phyloP scores from a whole-genome alignment of 2,329 filamentous ascomycete species.

The Apiospora pterosperma region DNA sequence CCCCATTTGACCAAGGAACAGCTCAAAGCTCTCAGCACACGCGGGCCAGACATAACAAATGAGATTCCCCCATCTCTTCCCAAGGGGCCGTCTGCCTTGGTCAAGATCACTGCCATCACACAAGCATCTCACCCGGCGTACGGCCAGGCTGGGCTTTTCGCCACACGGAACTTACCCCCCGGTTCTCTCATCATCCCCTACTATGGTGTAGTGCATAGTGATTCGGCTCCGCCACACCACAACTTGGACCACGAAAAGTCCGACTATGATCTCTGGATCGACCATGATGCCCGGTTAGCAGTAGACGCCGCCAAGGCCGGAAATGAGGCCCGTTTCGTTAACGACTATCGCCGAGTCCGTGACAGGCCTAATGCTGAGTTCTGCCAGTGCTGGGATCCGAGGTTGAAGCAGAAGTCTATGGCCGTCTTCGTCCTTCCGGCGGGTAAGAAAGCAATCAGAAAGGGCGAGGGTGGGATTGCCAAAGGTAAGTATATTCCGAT shows the following conservation, averaged over 20 bases:
- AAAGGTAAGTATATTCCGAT: constrained; percentile 19
- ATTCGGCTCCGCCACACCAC: constrained; percentile 20
- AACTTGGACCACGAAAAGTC: constrained; percentile 36
- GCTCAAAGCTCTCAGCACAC: constrained; percentile 33
- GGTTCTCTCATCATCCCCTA: constrained; percentile 60
- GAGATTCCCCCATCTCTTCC: constrained; percentile 33
- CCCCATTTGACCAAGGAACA: constrained; percentile 41
- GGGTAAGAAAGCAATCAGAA: constrained; percentile 33
- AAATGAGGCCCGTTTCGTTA: constrained; percentile 65
- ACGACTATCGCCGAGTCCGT: constrained; percentile 61
- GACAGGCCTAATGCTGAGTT: constrained; percentile 57
- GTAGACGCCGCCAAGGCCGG: constrained; percentile 57
- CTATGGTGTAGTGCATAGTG: constrained; percentile 54
- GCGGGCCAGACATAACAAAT: constrained; percentile 20
- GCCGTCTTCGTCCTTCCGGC: constrained; percentile 53
- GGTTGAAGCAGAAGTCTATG: constrained; percentile 50
- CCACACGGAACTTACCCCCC: constrained; percentile 48
- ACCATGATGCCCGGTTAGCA: constrained; percentile 52
- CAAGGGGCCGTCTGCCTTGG: constrained; percentile 40
- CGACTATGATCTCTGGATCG: constrained; percentile 65
- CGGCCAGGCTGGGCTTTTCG: constrained; percentile 59
- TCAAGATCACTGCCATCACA: constrained; percentile 52
- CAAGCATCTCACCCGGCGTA: constrained; percentile 52
- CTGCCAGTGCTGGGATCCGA: constrained; percentile 52
- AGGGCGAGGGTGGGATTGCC: constrained; percentile 36